Conservation (phyloP, 202 grass and related monocot genomes). For the Musa balbisiana region DNA sequence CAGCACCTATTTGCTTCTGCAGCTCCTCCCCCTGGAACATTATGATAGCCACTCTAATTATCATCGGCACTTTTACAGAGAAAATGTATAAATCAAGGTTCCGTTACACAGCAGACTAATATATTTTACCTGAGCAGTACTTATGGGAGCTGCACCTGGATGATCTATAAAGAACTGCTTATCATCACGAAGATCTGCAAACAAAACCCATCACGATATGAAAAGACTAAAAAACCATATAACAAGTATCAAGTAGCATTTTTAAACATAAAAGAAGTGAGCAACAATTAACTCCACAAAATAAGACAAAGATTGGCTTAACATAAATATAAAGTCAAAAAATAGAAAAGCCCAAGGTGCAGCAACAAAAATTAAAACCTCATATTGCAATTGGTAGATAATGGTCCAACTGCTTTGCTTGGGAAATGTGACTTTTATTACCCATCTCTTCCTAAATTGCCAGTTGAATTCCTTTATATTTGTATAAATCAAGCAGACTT, state of each 20-base stretch:
- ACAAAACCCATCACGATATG: neutral
- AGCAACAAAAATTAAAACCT: neutral
- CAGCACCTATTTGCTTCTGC: conserved; percentile 75
- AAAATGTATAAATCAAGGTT: neutral
- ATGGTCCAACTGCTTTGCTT: neutral
- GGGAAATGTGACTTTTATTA: neutral
- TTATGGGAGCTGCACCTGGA: conserved; percentile 11
- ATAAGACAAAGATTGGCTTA: neutral
- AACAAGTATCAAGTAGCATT: neutral
- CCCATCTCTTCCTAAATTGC: neutral
- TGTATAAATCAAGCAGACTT: too few species aligned
- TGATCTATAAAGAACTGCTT: conserved; percentile 20
- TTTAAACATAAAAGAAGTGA: neutral
- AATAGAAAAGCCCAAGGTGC: too few species aligned
- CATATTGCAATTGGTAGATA: neutral
- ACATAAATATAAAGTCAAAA: neutral
- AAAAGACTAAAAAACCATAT: neutral
- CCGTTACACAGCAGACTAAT: neutral
- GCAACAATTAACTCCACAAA: conserved; percentile 3
- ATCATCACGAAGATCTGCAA: conserved; percentile 20
- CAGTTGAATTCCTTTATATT: neutral
- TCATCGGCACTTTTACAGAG: neutral
- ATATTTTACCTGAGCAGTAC: conserved; percentile 10
- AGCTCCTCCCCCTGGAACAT: conserved; percentile 70
- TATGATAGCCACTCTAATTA: neutral